These are phyloP conservation scores for Pseudogymnoascus sp. DNA, from an alignment of 2,329 filamentous ascomycete genomes.

Conservation along the genomic window DNA sequence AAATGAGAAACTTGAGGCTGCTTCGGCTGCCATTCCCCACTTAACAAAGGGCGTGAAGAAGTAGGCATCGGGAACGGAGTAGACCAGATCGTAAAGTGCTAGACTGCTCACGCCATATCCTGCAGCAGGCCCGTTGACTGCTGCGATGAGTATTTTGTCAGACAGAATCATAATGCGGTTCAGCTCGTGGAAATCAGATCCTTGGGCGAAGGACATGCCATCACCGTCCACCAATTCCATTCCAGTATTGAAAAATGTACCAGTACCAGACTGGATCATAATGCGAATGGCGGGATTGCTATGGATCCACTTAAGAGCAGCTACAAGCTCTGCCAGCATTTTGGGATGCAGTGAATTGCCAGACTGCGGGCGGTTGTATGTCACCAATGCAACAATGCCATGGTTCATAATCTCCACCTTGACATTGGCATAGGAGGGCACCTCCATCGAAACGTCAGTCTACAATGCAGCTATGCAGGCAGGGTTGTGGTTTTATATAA, in stretches of 20 bases:
- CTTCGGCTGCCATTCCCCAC: constrained; percentile 22
- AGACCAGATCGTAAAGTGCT: constrained; percentile 22
- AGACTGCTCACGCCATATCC: constrained; percentile 22
- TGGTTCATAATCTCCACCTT: neutral
- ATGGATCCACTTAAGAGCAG: constrained; percentile 19
- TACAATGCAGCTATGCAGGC: neutral
- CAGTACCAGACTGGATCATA: constrained; percentile 21
- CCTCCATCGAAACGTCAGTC: neutral
- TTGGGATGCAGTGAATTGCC: constrained; percentile 20
- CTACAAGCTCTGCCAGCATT: constrained; percentile 16
- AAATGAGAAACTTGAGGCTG: constrained; percentile 21
- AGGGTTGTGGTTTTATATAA: neutral
- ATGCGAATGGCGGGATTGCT: constrained; percentile 15
- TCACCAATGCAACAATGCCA: constrained; percentile 16
- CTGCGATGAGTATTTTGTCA: constrained; percentile 22
- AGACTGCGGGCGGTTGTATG: constrained; percentile 21
- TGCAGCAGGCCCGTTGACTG: constrained; percentile 22
- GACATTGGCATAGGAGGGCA: neutral
- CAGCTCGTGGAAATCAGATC: constrained; percentile 20
- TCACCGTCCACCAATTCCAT: constrained; percentile 19
- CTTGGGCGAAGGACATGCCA: constrained; percentile 15
- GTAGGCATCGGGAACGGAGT: constrained; percentile 21
- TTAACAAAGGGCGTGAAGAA: constrained; percentile 25
- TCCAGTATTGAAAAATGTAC: constrained; percentile 21
- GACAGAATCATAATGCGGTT: constrained; percentile 19